Evolutionary conservation across 768 basidiomycete genomes (phyloP), one percentile per base, ranked within the genome.

Genomic region (Leccinellum albellum): DNA sequence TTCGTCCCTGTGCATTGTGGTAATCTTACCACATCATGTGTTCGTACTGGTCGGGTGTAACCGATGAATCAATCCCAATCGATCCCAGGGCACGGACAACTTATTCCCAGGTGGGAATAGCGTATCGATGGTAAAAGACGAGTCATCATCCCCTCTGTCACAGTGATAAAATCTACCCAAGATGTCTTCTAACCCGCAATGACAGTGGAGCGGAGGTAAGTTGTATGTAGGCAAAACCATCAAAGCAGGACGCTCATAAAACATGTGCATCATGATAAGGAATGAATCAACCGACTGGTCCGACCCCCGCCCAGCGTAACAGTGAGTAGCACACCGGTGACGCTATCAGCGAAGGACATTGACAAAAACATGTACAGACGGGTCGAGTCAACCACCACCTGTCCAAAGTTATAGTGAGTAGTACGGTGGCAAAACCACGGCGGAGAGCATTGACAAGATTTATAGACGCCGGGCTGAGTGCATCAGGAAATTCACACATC

Each of bases 401-500:
- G 0, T 13, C 0, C 10, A n/a, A 42, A 12, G 20, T 0, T 0
- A 20, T 12, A 10, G 40, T 42, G 20, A 42, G 40, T 40, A 20
- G 40, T 20, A 0, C 0, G 20, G 37, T n/a, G 17, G 6, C 1
- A 42, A 42, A 20, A 42, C 40, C 20, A 20, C 40, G 12, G 20
- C 40, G 10, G 40, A 42, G n/a, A 20, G 5, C 20, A 42, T 13
- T 1, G 10, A 42, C 40, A 9, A 74, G 60, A 0, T 46, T n/a
- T n/a, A n/a, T n/a, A n/a, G n/a, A n/a, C n/a, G n/a, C n/a, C n/a
- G n/a, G n/a, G n/a, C n/a, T n/a, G n/a, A n/a, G n/a, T n/a, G 1
- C 4, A 28, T 6, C 3, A 26, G 26, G 26, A 26, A 26, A 26
- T 26, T 26, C 26, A 26, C 26, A 26, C 26, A 26, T 26, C 26